Base-by-base conservation (phyloP, 495 filamentous ascomycete genomes). In the Aspergillus sclerotiicarbonarius region DNA sequence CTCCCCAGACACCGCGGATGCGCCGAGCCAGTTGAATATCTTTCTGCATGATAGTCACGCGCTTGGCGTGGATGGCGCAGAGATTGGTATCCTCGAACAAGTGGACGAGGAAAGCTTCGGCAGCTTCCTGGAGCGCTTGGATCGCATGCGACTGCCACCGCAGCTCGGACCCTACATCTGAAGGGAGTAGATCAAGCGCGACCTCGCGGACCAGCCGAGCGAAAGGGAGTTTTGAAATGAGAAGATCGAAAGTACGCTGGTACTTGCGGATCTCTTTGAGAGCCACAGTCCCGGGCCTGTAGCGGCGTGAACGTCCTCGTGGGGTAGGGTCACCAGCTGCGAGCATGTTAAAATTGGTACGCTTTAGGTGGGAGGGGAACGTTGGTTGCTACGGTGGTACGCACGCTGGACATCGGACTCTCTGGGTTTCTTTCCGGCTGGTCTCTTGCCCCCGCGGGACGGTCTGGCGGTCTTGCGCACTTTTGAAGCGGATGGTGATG, bases 1-100 rank as follows among this genome's bases (percentile, higher is more conserved):
- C 85, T 25, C 80, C 84, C 85, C 85, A 88, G 25, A 78, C 82
- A 0, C 85, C 85, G 29, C 92, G 81, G 77, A 96, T 95, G 64
- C 92, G 77, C 62, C 92, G 80, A 35, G 92, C 92, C 49, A 96
- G 79, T 69, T 96, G 92, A 45, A 96, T 92, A 72, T 96, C 92
- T 71, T 94, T 95, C 68, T 96, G 91, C 92, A 96, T 96, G 62
- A 98, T 96, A 1, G 93, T 98, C 7, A 98, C 92, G 30, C 93
- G 81, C 77, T 96, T 97, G 43, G 93, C 93, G 69, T 98, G 93
- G 30, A 98, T 89, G 16, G 93, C 93, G 74, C 93, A 94, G 29
- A 98, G 81, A 74, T 97, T 96, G 19, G 91, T 89, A 69, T 98
- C 93, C 70, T 96, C 92, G 72, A 98, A 98, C 0, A 98, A 72